These are phyloP conservation scores for Hanseniaspora hatyaiensis DNA, from an alignment of 805 yeast species.

Conservation along the genomic window DNA sequence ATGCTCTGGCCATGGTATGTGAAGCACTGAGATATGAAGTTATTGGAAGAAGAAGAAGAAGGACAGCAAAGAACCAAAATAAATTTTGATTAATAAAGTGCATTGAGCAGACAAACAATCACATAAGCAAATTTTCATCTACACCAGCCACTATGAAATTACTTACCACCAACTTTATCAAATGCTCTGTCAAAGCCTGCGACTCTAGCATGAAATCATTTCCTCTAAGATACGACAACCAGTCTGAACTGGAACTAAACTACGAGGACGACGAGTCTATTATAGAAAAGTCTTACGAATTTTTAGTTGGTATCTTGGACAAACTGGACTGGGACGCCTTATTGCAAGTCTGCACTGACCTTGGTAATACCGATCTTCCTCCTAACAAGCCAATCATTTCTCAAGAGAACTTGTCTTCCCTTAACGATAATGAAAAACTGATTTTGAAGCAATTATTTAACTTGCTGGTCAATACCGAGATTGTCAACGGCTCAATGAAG, in stretches of 20 bases:
- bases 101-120: too few relatives aligned
- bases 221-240: conserved; percentile 53
- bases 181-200: conserved; percentile 79
- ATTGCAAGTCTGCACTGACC: conserved; percentile 61
- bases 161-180: conserved; percentile 90
- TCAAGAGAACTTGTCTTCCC: conserved; percentile 23
- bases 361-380: conserved; percentile 54
- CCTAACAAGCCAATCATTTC: conserved; percentile 43
- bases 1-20: too few relatives aligned
- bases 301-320: conserved; percentile 61
- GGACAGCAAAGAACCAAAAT: too few relatives aligned
- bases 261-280: conserved; percentile 37
- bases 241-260: conserved; percentile 46
- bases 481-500: conserved; percentile 76
- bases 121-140: too few relatives aligned
- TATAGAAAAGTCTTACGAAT: conserved; percentile 72
- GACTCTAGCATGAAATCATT: conserved; percentile 63
- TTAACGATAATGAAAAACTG: conserved; percentile 33
- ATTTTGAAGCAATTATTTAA: conserved; percentile 66
- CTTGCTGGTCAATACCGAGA: conserved; percentile 72
- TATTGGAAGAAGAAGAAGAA: too few relatives aligned
- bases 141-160: conserved; percentile 62
- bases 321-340: conserved; percentile 85
- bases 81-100: too few relatives aligned
- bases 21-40: too few relatives aligned